Evolutionary conservation across 768 basidiomycete genomes (phyloP), one percentile per base, ranked within the genome.

Genomic region (Arthromyces matolae): DNA sequence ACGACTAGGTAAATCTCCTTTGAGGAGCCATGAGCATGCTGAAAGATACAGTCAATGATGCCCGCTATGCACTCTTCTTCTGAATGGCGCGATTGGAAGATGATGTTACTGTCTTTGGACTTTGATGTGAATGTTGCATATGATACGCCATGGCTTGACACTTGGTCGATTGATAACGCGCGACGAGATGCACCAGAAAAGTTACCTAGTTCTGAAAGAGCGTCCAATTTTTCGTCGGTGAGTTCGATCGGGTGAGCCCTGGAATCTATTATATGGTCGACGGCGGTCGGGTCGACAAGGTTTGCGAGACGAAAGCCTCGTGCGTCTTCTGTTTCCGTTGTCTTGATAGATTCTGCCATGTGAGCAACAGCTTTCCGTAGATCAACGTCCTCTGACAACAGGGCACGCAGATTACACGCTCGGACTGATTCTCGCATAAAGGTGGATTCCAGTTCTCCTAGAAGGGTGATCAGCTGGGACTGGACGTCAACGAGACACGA

Each of bases 371-470:
- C 13, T n/a, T 10, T 14, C 13, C 28, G 45, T 19, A 43, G 4
- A 42, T 47, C 40, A 3, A 27, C 19, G 31, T 54, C 49, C 18
- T 54, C 53, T 24, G 35, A 12, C 7, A 54, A 49, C 27, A 54
- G 7, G 2, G 45, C 53, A 13, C 41, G 40, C 35, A 54, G 53
- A 25, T 54, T 54, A 33, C 49, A 42, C 14, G 37, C 24, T 12
- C 35, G 40, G 8, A 41, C 23, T 24, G 53, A 10, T n/a, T 22
- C n/a, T 23, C 34, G 16, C 49, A 54, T 50, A 13, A 50, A 36
- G 12, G 49, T 54, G 14, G 29, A 46, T 18, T 54, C 45, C 28
- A 54, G 32, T 19, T 54, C 38, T 34, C 53, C 53, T 54, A 23
- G 18, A 29, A 22, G 24, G 40, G 39, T 20, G 22, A 33, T 16